These are phyloP conservation scores for Vachellia pachyceras DNA, from an alignment of 306 rosid genomes.

Conservation along the genomic window DNA sequence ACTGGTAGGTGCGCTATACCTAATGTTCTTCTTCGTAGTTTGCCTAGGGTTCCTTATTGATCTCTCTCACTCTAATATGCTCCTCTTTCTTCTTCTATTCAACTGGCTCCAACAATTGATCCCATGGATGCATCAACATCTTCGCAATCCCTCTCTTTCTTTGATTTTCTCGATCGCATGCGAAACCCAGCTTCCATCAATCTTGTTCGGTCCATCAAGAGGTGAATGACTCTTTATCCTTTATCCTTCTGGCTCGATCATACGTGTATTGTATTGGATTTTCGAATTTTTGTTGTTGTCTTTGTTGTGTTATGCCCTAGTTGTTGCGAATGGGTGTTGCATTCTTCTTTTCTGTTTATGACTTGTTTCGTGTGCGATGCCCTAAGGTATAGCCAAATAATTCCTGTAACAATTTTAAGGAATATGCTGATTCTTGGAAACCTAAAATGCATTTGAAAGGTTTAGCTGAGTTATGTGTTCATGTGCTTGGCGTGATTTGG, in stretches of 20 bases:
- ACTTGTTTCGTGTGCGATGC: background rate
- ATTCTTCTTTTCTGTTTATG: background rate
- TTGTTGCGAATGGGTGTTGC: background rate
- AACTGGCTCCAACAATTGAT: background rate
- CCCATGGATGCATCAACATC: constrained; percentile 53
- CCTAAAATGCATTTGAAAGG: background rate
- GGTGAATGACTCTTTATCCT: constrained; percentile 36
- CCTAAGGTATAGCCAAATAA: background rate
- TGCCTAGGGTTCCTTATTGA: background rate
- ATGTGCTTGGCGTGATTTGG: background rate
- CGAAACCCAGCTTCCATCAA: constrained; percentile 76
- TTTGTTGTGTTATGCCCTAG: background rate
- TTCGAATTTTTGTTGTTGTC: background rate
- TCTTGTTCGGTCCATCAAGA: constrained; percentile 77
- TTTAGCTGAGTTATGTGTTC: background rate
- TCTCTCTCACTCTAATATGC: constrained; percentile 13
- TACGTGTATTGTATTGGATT: background rate
- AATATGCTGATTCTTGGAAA: background rate
- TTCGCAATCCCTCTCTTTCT: constrained; percentile 50
- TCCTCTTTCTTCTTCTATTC: constrained; percentile 12
- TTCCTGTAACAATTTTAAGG: background rate
- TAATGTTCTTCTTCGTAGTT: constrained; percentile 14
- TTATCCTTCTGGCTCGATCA: background rate
- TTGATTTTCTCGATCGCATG: constrained; percentile 80
- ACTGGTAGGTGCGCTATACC: constrained; percentile 29